phyloP scores from a whole-genome alignment of 352 stramenopile species.

The Pythium monospermum region DNA sequence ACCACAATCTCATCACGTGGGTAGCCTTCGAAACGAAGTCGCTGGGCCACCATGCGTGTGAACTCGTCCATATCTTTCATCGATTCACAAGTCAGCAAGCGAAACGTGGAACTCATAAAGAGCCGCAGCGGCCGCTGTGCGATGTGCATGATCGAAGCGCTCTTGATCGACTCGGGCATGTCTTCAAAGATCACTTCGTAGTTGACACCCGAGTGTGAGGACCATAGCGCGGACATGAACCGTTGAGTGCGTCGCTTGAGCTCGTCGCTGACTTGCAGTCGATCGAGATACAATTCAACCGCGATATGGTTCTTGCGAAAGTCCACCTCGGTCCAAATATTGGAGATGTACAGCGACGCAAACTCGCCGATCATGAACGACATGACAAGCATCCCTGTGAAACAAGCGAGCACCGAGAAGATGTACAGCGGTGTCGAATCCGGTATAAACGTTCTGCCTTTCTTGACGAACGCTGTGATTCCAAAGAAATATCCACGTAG shows the following conservation, averaged over 20 bases:
- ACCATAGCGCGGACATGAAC: conserved; percentile 62
- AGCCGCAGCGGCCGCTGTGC: conserved; percentile 29
- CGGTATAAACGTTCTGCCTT: conserved; percentile 46
- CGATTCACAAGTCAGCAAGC: conserved; percentile 23
- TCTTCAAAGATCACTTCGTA: conserved; percentile 54
- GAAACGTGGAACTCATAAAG: conserved; percentile 41
- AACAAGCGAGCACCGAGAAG: conserved; percentile 48
- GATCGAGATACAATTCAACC: conserved; percentile 48
- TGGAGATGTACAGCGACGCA: conserved; percentile 64
- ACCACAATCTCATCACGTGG: conserved; percentile 51
- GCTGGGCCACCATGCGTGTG: conserved; percentile 34
- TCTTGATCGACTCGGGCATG: conserved; percentile 41
- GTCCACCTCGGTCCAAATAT: conserved; percentile 63
- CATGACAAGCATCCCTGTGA: conserved; percentile 52
- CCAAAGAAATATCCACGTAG: conserved; percentile 53
- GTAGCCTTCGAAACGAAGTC: conserved; percentile 58
- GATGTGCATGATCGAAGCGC: conserved; percentile 46
- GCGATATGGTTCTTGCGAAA: conserved; percentile 71
- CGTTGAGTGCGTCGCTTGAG: conserved; percentile 40
- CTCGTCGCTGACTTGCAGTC: conserved; percentile 41
- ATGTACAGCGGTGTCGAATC: conserved; percentile 36
- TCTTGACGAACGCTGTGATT: conserved; percentile 62
- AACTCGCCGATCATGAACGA: conserved; percentile 73
- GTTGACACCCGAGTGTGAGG: conserved; percentile 51
- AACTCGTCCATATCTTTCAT: conserved; percentile 23